A percentile compares a stretch with the other conserved stretches of the same genome.
Evolutionary conservation across 208 protist species (phyloP).

Genomic region (Leishmania arabica): DNA sequence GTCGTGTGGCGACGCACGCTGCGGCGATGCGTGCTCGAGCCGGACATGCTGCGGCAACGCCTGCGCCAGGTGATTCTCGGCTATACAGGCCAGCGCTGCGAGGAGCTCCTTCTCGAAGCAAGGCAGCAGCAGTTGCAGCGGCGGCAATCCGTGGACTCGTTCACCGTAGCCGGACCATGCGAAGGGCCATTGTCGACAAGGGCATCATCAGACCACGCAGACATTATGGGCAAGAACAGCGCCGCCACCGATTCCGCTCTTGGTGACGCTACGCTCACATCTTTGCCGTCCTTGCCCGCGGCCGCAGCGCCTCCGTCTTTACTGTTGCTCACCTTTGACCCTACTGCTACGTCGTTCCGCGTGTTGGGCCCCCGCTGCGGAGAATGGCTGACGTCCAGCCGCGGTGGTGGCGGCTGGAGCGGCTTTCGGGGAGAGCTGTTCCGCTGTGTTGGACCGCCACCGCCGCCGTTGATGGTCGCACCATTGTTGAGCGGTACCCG

Average conservation of each 20-base stretch:
- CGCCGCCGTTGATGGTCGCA: not conserved
- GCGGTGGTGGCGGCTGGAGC: conserved; percentile 19
- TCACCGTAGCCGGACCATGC: not conserved
- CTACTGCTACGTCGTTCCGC: conserved; percentile 21
- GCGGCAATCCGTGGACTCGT: not conserved
- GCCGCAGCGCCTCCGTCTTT: not conserved
- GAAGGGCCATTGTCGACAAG: not conserved
- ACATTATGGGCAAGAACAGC: not conserved
- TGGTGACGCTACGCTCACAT: not conserved
- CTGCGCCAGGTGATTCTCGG: conserved; percentile 41
- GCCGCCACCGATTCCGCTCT: not conserved
- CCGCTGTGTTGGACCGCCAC: conserved; percentile 19
- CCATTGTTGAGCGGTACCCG: not conserved
- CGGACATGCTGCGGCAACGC: conserved; percentile 27
- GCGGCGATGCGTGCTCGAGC: conserved; percentile 31
- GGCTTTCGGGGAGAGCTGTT: conserved; percentile 34
- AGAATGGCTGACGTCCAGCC: conserved; percentile 26
- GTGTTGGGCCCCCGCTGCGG: conserved; percentile 26
- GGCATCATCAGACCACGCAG: not conserved
- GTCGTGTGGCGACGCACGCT: conserved; percentile 55
- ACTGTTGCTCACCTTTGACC: conserved; percentile 21
- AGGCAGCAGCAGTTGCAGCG: conserved; percentile 5
- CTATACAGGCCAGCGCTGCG: conserved; percentile 34
- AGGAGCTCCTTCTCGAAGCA: conserved; percentile 30
- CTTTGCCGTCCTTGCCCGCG: not conserved